These are phyloP conservation scores for Allium cepa DNA, from an alignment of 106 monocot genomes.

Conservation along the genomic window DNA sequence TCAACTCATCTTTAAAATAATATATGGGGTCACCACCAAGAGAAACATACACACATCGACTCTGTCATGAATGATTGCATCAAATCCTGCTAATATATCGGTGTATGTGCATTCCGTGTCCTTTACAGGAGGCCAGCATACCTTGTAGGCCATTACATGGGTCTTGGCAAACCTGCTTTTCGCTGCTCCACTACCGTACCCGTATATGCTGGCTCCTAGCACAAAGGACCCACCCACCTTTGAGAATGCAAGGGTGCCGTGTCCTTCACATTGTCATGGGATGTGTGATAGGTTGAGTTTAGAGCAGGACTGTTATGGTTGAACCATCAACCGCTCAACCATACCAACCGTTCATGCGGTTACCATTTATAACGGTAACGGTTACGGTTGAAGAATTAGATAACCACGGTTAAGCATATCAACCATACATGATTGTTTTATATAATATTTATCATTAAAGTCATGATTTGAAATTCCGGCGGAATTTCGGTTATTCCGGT, in stretches of 20 bases:
- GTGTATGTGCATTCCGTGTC: constrained; percentile 24
- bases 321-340: too few species aligned
- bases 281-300: constrained; percentile 9
- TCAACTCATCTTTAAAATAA: constrained; percentile 12
- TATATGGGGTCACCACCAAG: constrained; percentile 13
- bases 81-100: constrained; percentile 44
- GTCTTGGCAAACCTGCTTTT: constrained; percentile 34
- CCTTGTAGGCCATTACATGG: constrained; percentile 44
- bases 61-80: constrained; percentile 31
- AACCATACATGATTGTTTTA: too few species aligned
- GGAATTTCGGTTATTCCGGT: too few species aligned
- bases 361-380: too few species aligned
- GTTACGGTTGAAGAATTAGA: too few species aligned
- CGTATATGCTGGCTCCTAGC: constrained; percentile 14
- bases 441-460: too few species aligned
- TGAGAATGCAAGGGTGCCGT: constrained; percentile 27
- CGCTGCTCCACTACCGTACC: constrained; percentile 40
- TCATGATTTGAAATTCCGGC: too few species aligned
- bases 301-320: not conserved
- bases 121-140: constrained; percentile 11
- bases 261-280: constrained; percentile 15
- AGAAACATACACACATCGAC: constrained; percentile 46
- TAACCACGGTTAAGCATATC: too few species aligned
- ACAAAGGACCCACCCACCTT: constrained; percentile 14
- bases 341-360: too few species aligned